Conservation (phyloP, 306 rosid species). For the Carpinus viminea region DNA sequence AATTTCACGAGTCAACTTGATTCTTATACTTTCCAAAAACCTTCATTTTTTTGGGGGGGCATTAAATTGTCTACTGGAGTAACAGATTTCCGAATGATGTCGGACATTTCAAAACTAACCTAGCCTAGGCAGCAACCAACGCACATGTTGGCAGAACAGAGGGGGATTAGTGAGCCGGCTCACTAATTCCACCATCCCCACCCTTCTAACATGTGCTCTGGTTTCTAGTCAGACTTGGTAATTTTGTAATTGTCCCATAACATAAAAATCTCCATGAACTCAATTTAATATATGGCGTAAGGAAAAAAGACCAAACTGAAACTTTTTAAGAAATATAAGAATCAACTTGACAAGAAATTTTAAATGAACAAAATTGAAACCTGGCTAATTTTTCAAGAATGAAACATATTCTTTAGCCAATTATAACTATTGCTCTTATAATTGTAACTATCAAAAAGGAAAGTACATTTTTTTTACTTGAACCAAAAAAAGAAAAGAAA, state of each 20-base stretch:
- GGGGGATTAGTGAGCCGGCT: too few species aligned
- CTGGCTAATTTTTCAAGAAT: not conserved
- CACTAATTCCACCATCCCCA: not conserved
- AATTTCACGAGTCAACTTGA: too few species aligned
- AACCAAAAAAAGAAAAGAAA: not conserved
- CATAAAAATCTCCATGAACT: not conserved
- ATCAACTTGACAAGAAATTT: not conserved
- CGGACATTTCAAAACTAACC: too few species aligned
- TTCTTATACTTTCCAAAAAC: too few species aligned
- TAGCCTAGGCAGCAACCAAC: too few species aligned
- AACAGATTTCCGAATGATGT: too few species aligned
- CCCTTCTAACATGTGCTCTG: not conserved
- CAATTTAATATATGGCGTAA: not conserved
- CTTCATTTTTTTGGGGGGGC: too few species aligned
- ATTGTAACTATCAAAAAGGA: not conserved
- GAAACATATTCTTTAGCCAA: not conserved
- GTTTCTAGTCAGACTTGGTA: not conserved
- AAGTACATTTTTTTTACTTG: not conserved
- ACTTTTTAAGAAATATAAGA: not conserved
- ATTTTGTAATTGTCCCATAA: not conserved
- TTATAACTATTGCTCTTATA: not conserved
- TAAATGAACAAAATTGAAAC: not conserved
- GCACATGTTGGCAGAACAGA: too few species aligned
- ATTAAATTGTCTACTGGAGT: too few species aligned
- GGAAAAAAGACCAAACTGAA: not conserved